Percentiles rank a stretch among this genome's conserved stretches.
phyloP scores from a whole-genome alignment of 371 early-diverging fungal species.

The Neoconidiobolus thromboides region DNA sequence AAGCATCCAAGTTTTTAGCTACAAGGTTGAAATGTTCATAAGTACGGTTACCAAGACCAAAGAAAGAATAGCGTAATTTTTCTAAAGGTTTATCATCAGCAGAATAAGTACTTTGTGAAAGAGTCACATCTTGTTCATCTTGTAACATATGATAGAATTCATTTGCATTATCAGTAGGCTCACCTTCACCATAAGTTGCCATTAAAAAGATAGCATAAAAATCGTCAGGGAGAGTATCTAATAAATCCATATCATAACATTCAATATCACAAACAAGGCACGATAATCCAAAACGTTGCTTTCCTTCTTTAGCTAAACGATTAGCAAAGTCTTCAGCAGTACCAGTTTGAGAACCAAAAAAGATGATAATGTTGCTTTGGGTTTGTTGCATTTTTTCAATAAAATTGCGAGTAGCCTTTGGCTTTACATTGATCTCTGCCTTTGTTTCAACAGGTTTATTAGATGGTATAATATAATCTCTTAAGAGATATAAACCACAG shows the following conservation, averaged over 20 bases:
- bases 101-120: slow-evolving; percentile 26
- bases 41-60: slow-evolving; percentile 95
- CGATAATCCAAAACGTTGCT: slow-evolving; percentile 48
- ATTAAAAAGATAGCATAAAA: slow-evolving; percentile 56
- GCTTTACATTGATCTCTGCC: not conserved
- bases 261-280: slow-evolving; percentile 71
- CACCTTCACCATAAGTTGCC: slow-evolving; percentile 84
- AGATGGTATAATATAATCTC: slow-evolving; percentile 1
- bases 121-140: slow-evolving; percentile 43
- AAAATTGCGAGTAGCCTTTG: slow-evolving; percentile 2
- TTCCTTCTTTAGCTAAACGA: slow-evolving; percentile 65
- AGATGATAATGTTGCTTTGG: slow-evolving; percentile 31
- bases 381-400: slow-evolving; percentile 5
- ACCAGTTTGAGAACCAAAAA: slow-evolving; percentile 93
- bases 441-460: not conserved
- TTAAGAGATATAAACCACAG: not conserved
- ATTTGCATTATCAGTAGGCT: slow-evolving; percentile 80
- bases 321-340: slow-evolving; percentile 90
- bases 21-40: slow-evolving; percentile 91
- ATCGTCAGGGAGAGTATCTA: slow-evolving; percentile 40
- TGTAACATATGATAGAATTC: slow-evolving; percentile 62
- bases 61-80: slow-evolving; percentile 52
- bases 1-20: slow-evolving; percentile 38
- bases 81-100: slow-evolving; percentile 28
- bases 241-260: slow-evolving; percentile 60